Evolutionary conservation across 2,329 filamentous ascomycete species (phyloP).

Genomic region (Moelleriella libera): DNA sequence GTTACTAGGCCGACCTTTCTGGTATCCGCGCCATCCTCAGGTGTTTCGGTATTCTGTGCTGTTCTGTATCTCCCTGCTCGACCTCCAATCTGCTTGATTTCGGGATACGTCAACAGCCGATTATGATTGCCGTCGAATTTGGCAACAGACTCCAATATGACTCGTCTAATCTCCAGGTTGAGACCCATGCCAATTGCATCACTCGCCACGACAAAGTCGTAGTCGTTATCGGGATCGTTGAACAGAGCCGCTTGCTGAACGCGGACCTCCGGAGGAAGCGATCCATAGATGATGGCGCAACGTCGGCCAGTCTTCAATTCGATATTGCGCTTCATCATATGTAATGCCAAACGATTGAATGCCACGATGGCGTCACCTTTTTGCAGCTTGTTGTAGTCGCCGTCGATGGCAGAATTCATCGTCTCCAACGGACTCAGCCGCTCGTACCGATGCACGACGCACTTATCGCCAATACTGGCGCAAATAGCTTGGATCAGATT

Average conservation of each 20-base stretch:
- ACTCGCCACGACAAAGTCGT: slow-evolving; percentile 85
- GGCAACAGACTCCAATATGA: slow-evolving; percentile 67
- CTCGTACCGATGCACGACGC: slow-evolving; percentile 70
- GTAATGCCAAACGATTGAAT: slow-evolving; percentile 73
- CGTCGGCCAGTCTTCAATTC: slow-evolving; percentile 63
- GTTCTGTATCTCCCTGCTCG: slow-evolving; percentile 78
- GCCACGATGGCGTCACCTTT: slow-evolving; percentile 87
- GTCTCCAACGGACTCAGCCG: slow-evolving; percentile 66
- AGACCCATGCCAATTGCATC: slow-evolving; percentile 97
- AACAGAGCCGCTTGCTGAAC: slow-evolving; percentile 85
- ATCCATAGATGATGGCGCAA: slow-evolving; percentile 87
- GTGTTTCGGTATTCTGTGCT: slow-evolving; percentile 22
- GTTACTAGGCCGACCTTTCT: slow-evolving; percentile 62
- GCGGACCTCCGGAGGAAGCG: slow-evolving; percentile 80
- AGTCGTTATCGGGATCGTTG: slow-evolving; percentile 91
- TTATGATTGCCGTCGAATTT: slow-evolving; percentile 55
- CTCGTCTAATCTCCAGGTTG: slow-evolving; percentile 80
- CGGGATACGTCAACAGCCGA: slow-evolving; percentile 50
- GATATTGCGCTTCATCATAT: slow-evolving; percentile 64
- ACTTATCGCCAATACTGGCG: slow-evolving; percentile 65
- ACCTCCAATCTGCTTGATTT: slow-evolving; percentile 90
- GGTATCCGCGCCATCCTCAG: slow-evolving; percentile 5
- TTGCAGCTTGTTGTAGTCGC: slow-evolving; percentile 50
- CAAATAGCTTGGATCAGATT: slow-evolving; percentile 67
- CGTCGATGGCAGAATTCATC: slow-evolving; percentile 46